Evolutionary conservation across 805 yeast species (phyloP), one percentile per base, ranked within the genome.

Genomic region (Alloascoidea hylecoeti): DNA sequence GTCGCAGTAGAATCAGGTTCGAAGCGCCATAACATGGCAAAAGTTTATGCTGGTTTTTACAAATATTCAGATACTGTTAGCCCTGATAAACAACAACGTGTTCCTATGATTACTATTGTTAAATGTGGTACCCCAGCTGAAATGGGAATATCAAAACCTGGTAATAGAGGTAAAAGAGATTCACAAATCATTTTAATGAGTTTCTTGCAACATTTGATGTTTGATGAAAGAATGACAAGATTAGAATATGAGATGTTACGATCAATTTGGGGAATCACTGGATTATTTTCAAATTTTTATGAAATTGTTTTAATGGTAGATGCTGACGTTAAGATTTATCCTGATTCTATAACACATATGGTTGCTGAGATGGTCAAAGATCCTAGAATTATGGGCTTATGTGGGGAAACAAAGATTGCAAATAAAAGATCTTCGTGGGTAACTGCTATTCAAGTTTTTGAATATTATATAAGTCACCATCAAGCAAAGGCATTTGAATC

Each of bases 21-120:
- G 3, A 92, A 85, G 61, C 78, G 98, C 55, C 98, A 92, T 53
- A 92, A 92, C 55, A 86, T 88, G 95, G 96, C 98, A 18, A 89
- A 88, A 58, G 86, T 89, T 2, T 89, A 85, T 52, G 78, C 95
- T 9, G 98, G 98, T 0, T 92, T 83, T 55, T 92, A 92, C 62
- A 78, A 78, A 47, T 92, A 88, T 53, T 76, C 83, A 49, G 81
- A 81, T 45, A 81, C 89, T 1, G 75, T 86, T 34, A 83, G 89
- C 2, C 60, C 62, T 1, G 88, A 81, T 43, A 80, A 80, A 48
- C 97, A 89, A 58, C 68, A 57, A 42, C 69, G 89, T 48, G 88
- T 83, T 19, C 96, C 96, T 2, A 64, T 88, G 48, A 52, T 88
- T 18, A 63, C 78, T 15, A 65, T 88, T 50, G 57, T 73, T 35